phyloP scores from a whole-genome alignment of 139 green algal genomes.

The Volvox reticuliferus region DNA sequence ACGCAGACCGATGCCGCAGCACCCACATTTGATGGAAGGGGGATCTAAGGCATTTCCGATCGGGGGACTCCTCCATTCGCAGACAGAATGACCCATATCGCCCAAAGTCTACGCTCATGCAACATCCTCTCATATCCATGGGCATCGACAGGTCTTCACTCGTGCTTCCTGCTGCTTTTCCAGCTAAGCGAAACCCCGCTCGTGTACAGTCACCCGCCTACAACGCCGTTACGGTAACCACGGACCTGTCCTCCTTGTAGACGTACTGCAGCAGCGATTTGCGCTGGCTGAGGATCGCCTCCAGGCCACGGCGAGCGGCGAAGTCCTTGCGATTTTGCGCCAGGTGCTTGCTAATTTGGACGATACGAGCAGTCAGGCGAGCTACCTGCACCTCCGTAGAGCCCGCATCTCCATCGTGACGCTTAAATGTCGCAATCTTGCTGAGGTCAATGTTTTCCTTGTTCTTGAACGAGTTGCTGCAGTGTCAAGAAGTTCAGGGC shows the following conservation, averaged over 20 bases:
- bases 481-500: background rate
- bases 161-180: no score
- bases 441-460: slow-evolving; percentile 75
- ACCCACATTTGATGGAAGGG: no score
- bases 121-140: no score
- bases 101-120: no score
- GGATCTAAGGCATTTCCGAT: no score
- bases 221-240: no score
- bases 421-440: slow-evolving; percentile 44
- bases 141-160: no score
- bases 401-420: slow-evolving; percentile 68
- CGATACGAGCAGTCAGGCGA: slow-evolving; percentile 67
- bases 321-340: slow-evolving; percentile 79
- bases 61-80: no score
- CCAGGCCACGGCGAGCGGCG: slow-evolving; percentile 70
- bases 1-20: no score
- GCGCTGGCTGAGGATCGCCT: slow-evolving; percentile 72
- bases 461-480: slow-evolving; percentile 75
- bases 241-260: slow-evolving; percentile 67
- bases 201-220: no score
- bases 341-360: slow-evolving; percentile 71
- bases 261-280: slow-evolving; percentile 84
- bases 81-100: no score
- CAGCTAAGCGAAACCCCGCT: no score
- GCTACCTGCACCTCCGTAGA: slow-evolving; percentile 78